Percentiles rank a stretch among this genome's conserved stretches.
Evolutionary conservation across 2,329 filamentous ascomycete genomes (phyloP).

Genomic region (Rutstroemia sp.): DNA sequence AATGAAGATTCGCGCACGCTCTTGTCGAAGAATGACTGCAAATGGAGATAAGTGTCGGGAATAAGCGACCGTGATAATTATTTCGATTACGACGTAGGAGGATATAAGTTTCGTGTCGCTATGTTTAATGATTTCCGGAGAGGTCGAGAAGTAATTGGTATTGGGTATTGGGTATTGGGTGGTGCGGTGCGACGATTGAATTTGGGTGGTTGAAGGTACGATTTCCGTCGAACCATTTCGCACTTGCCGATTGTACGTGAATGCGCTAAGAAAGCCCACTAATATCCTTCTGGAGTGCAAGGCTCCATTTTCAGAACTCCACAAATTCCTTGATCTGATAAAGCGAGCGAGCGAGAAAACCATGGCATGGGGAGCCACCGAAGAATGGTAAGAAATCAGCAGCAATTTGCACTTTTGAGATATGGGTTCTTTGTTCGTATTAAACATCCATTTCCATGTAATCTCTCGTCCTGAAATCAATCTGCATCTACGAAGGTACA

Average conservation of each 20-base stretch:
- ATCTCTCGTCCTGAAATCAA: too few relatives aligned
- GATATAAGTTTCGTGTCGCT: background rate
- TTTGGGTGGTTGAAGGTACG: background rate
- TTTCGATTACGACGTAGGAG: too few relatives aligned
- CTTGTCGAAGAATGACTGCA: background rate
- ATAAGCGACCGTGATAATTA: background rate
- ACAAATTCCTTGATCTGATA: slow-evolving; percentile 1
- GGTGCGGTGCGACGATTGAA: background rate
- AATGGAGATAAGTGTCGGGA: background rate
- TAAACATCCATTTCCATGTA: too few relatives aligned
- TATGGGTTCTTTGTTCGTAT: too few relatives aligned
- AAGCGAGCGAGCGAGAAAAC: background rate
- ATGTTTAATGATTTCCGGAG: background rate
- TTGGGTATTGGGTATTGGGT: too few relatives aligned
- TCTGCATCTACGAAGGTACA: too few relatives aligned
- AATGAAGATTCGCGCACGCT: slow-evolving; percentile 5
- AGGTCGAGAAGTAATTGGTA: background rate
- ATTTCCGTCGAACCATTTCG: slow-evolving; percentile 10
- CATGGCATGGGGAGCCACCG: background rate
- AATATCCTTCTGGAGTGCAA: background rate
- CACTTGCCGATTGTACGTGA: slow-evolving; percentile 1
- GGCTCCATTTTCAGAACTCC: background rate
- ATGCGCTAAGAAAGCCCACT: background rate
- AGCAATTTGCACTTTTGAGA: too few relatives aligned
- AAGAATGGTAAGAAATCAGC: too few relatives aligned